Base-by-base conservation (phyloP, 164 flowering plant genomes). In the Vitis riparia region DNA sequence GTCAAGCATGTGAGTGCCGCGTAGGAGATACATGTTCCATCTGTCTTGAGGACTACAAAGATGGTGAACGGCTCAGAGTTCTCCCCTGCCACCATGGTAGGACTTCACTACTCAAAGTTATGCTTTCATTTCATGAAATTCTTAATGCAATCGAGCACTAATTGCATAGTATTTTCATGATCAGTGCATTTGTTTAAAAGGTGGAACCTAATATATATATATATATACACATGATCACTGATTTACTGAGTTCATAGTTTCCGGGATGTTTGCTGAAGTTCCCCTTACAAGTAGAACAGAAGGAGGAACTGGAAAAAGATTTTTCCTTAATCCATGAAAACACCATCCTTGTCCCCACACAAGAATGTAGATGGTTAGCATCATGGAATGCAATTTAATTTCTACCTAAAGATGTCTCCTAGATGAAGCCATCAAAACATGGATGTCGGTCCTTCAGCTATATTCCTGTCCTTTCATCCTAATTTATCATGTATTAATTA, bases 21-120 rank as follows among this genome's bases (percentile, higher is more conserved):
- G 66, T 29, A 23, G 32, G 78, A 37, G 88, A 81, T 75, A 82
- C 84, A 9, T 88, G 92, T 77, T 80, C 89, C 49, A 87, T 88
- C 62, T 88, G 92, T 78, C 85, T 88, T 65, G 90, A 88, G 74
- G 90, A 85, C 66, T 88, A 83, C 68, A 82, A 62, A 72, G 78
- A 78, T 74, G 92, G 88, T 15, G 89, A 88, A 64, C 61, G 50
- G 17, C 74, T 88, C 9, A 82, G 80, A 75, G 78, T 86, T 69
- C 89, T 87, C 11, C 89, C 92, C 12, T 87, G 92, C 73, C 83
- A 75, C 51, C 92, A 87, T 76, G 84, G 92, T 88, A 86, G 51
- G 78, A 29, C 10, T 23, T 23, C 27, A 23, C 27, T 23, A 1
- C 27, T 23, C 27, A 23, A 23, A 23, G 2, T 23, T 23, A 23